Conservation (phyloP, 768 basidiomycete species). For the Ramaria sp. region DNA sequence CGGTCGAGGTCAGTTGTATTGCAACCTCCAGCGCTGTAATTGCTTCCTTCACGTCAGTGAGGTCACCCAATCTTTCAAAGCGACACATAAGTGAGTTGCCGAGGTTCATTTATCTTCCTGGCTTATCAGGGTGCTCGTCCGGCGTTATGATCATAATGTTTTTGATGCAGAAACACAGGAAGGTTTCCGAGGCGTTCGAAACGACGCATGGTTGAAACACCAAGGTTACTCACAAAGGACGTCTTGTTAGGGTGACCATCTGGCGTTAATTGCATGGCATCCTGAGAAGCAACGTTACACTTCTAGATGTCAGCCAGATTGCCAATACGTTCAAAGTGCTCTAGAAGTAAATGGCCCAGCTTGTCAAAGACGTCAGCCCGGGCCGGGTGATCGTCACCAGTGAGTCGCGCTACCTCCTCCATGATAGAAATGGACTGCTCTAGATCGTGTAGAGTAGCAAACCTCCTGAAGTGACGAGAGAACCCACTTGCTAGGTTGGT, state of each 20-base stretch:
- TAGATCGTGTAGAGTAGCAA: neutral
- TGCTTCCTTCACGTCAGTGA: slow-evolving; percentile 7
- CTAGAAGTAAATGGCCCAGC: slow-evolving; percentile 15
- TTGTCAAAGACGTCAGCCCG: slow-evolving; percentile 6
- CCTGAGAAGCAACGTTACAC: slow-evolving; percentile 11
- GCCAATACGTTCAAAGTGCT: slow-evolving; percentile 17
- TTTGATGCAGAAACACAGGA: slow-evolving; percentile 9
- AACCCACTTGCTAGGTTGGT: too few species aligned
- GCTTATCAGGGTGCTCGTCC: too few species aligned
- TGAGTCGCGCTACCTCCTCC: slow-evolving; percentile 9
- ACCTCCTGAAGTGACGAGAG: neutral
- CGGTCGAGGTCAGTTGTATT: neutral
- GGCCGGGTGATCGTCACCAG: neutral
- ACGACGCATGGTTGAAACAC: neutral
- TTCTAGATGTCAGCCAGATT: slow-evolving; percentile 18
- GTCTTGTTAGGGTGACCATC: too few species aligned
- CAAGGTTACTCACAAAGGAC: neutral
- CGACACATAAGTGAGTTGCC: too few species aligned
- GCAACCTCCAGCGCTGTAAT: neutral
- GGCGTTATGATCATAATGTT: neutral
- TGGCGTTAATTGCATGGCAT: too few species aligned
- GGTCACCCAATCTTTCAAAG: slow-evolving; percentile 2
- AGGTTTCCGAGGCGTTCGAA: too few species aligned
- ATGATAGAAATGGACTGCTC: too few species aligned
- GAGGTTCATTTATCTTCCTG: too few species aligned